Base-by-base conservation (phyloP, 164 flowering plant species). In the Hamamelis virginiana region DNA sequence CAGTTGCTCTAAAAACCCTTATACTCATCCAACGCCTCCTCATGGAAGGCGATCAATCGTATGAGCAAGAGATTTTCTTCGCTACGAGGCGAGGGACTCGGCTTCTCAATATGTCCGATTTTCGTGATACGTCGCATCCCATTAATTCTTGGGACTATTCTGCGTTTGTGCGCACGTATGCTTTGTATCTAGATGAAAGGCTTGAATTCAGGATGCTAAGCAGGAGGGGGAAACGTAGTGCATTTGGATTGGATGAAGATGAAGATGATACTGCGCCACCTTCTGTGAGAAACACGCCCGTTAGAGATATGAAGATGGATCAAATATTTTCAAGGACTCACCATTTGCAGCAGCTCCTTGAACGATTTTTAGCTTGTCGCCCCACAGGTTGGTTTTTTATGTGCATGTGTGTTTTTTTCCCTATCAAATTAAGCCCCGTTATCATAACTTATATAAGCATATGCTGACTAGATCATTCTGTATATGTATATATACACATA, bases 341-440 rank as follows among this genome's bases (percentile, higher is more conserved):
- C 33, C 90, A 84, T 66, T 74, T 89, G 68, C 91, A 81, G 61
- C 91, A 87, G 67, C 87, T 95, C 4, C 85, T 95, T 19, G 96
- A 95, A 26, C 81, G 99, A 10, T 89, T 95, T 62, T 68, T 92
- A 2, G 97, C 97, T 5, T 91, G 96, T 62, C 78, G 89, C 4
- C 97, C 99, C 8, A 86, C 97, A 77, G 97, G 98, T 88, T 64
- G 8, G 56, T 72, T 2, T 33, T 33, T 2, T 33, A 6, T 33
- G 41, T 33, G 41, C 41, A 33, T 33, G 41, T 33, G 41, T 33
- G 41, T n/a, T n/a, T n/a, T n/a, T n/a, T n/a, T n/a, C n/a, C n/a
- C n/a, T n/a, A n/a, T n/a, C n/a, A n/a, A n/a, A n/a, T n/a, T n/a
- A n/a, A n/a, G n/a, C n/a, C n/a, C n/a, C n/a, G n/a, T n/a, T n/a